These are phyloP conservation scores for Forsythia viridissima DNA, from an alignment of 257 asterid genomes.

Conservation along the genomic window DNA sequence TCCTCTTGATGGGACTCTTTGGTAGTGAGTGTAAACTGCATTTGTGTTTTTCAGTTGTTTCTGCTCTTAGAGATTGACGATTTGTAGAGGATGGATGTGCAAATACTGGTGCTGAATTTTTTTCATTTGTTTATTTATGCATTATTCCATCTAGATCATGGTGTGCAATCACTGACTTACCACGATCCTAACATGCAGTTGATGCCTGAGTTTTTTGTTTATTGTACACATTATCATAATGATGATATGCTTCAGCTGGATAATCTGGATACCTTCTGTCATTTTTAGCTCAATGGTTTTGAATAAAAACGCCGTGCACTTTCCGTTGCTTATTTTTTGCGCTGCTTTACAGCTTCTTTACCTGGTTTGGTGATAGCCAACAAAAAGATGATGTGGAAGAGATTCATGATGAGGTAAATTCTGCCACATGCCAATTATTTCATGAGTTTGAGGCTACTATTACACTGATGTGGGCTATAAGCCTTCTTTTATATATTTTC, in stretches of 20 bases:
- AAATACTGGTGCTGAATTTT: neutral
- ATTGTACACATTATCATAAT: neutral
- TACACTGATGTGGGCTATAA: neutral
- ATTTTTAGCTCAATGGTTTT: slow-evolving; percentile 18
- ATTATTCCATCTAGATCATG: neutral
- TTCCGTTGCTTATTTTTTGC: slow-evolving; percentile 16
- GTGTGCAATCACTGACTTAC: neutral
- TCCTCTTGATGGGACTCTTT: neutral
- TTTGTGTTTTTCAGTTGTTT: neutral
- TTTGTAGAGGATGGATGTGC: neutral
- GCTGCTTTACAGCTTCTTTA: slow-evolving; percentile 21
- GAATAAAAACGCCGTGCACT: slow-evolving; percentile 13
- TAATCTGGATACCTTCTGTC: neutral
- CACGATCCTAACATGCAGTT: neutral
- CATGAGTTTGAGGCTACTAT: neutral
- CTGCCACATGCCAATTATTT: neutral
- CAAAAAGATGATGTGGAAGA: slow-evolving; percentile 40
- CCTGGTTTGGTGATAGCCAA: slow-evolving; percentile 42
- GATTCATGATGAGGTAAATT: slow-evolving; percentile 49
- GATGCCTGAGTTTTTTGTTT: neutral
- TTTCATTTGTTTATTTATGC: neutral
- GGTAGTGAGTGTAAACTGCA: neutral
- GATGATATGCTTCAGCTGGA: neutral
- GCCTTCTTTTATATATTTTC: neutral
- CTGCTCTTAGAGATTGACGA: neutral